Evolutionary conservation across 1,139 yeast genomes (phyloP).

Genomic region (Protomyces pachydermus): DNA sequence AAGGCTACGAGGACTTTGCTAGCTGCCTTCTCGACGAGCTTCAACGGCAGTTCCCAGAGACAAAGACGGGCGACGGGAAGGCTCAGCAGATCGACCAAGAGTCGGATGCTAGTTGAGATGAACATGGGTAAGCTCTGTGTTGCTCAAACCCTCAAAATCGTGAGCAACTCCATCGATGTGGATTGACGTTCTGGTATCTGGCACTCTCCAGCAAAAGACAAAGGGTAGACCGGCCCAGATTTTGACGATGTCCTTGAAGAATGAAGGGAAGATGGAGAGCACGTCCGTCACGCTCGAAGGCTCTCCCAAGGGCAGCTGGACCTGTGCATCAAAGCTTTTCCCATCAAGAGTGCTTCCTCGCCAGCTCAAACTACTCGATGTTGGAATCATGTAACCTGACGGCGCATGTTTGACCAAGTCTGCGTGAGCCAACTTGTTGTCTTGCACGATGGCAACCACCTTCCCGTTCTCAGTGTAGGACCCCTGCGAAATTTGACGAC

Average conservation of each 20-base stretch:
- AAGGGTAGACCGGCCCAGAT: slow-evolving; percentile 24
- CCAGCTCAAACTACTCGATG: background rate
- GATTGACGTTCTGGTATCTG: slow-evolving; percentile 1
- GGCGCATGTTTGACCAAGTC: background rate
- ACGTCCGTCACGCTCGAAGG: slow-evolving; percentile 21
- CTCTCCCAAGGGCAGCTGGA: background rate
- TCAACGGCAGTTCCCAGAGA: slow-evolving; percentile 67
- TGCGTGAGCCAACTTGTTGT: slow-evolving; percentile 2
- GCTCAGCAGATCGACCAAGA: background rate
- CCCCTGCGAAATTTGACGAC: slow-evolving; percentile 1
- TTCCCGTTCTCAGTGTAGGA: slow-evolving; percentile 9
- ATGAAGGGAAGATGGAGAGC: slow-evolving; percentile 19
- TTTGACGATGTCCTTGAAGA: slow-evolving; percentile 23
- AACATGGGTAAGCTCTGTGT: slow-evolving; percentile 14
- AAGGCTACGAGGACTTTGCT: slow-evolving; percentile 43
- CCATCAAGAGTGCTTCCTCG: slow-evolving; percentile 7
- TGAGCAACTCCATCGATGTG: slow-evolving; percentile 4
- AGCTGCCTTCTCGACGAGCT: slow-evolving; percentile 66
- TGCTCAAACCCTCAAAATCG: slow-evolving; percentile 3
- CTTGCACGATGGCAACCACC: slow-evolving; percentile 6
- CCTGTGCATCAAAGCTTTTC: background rate
- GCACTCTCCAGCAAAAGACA: slow-evolving; percentile 21
- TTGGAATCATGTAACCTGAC: slow-evolving; percentile 16
- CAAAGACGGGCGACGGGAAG: slow-evolving; percentile 42
- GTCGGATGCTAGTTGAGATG: background rate